Evolutionary conservation across 139 green algal genomes (phyloP).

Genomic region (Micromonas pusilla): DNA sequence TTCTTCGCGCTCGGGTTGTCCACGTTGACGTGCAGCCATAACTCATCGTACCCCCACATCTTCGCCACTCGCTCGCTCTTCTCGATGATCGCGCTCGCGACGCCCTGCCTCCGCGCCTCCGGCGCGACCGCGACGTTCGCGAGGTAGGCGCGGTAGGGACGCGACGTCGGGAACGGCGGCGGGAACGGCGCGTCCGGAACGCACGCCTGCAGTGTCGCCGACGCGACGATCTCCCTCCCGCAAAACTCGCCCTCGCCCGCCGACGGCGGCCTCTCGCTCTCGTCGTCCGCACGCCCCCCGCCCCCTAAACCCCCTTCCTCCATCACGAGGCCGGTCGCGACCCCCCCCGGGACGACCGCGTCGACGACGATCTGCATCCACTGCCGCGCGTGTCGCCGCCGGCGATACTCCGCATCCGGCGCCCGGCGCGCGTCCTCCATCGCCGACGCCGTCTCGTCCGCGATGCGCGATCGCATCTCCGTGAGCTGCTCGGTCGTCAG

Average conservation of each 20-base stretch:
- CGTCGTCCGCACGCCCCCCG: neutral
- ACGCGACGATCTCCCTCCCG: neutral
- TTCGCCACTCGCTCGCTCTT: neutral
- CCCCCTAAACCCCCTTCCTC: neutral
- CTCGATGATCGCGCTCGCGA: neutral
- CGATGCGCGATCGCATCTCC: neutral
- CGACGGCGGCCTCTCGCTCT: no score
- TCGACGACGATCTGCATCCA: neutral
- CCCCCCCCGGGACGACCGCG: neutral
- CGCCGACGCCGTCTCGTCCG: neutral
- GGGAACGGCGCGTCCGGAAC: neutral
- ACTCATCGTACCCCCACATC: neutral
- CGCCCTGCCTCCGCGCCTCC: neutral
- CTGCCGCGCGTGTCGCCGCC: neutral
- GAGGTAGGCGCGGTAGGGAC: neutral
- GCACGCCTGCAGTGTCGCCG: conserved; percentile 2
- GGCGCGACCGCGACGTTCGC: neutral
- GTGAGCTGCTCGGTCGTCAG: neutral
- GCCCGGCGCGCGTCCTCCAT: neutral
- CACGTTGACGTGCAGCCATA: conserved; percentile 7
- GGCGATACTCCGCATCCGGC: neutral
- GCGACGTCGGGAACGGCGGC: neutral
- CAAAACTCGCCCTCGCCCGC: no score
- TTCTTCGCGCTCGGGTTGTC: neutral
- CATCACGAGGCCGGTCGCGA: neutral